Percentiles rank a stretch among this genome's conserved stretches.
Conservation (phyloP, 768 basidiomycete genomes). For the Auricularia sp. region DNA sequence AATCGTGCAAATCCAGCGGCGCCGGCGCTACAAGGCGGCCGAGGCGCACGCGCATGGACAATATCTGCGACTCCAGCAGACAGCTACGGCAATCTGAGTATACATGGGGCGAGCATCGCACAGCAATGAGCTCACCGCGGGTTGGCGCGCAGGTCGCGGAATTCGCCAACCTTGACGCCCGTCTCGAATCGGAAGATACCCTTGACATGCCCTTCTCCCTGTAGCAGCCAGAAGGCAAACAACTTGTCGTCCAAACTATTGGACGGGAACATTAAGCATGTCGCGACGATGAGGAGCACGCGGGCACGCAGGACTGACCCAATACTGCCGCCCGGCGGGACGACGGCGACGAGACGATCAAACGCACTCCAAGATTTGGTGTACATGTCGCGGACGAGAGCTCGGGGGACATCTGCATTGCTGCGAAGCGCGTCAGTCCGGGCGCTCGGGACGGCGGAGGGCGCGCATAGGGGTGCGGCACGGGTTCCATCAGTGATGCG, state of each 20-base stretch:
- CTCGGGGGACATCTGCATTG: conserved; percentile 78
- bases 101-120: not conserved
- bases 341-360: conserved; percentile 77
- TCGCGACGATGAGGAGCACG: conserved; percentile 7
- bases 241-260: conserved; percentile 81
- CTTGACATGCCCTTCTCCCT: conserved; percentile 71
- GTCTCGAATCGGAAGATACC: conserved; percentile 85
- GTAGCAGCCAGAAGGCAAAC: conserved; percentile 82
- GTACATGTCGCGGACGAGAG: conserved; percentile 82
- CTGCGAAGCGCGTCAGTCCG: conserved; percentile 24
- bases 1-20: conserved; percentile 73
- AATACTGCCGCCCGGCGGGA: conserved; percentile 84
- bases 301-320: conserved; percentile 40
- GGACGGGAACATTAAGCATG: conserved; percentile 1
- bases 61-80: conserved; percentile 70
- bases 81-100: conserved; percentile 25
- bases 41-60: conserved; percentile 78
- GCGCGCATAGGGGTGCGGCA: not conserved
- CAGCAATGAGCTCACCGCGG: conserved; percentile 34
- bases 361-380: conserved; percentile 91
- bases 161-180: conserved; percentile 79
- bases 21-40: conserved; percentile 56
- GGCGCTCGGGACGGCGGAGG: not conserved
- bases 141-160: conserved; percentile 81
- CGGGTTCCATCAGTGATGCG: conserved; percentile 2